Evolutionary conservation across 768 basidiomycete species (phyloP).

Genomic region (Lactifluus piperatus): DNA sequence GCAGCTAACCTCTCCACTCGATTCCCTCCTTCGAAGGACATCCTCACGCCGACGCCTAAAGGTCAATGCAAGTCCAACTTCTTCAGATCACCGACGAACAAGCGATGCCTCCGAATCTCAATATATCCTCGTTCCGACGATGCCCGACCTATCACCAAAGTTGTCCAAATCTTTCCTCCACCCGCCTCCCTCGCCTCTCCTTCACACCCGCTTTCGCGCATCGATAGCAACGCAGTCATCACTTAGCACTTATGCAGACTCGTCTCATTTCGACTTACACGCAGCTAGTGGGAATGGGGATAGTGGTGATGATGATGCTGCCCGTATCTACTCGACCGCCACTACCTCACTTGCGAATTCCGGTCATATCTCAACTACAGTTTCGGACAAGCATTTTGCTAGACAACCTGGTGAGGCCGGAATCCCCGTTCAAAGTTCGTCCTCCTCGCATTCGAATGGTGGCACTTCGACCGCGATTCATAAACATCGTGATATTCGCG

Average conservation of each 20-base stretch:
- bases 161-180: neutral
- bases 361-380: neutral
- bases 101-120: neutral
- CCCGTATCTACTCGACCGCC: constrained; percentile 36
- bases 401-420: neutral
- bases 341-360: constrained; percentile 31
- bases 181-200: constrained; percentile 37
- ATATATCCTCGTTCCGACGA: neutral
- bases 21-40: constrained; percentile 45
- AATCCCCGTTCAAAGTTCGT: neutral
- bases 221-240: constrained; percentile 33
- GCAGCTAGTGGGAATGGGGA: constrained; percentile 16
- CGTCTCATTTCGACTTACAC: constrained; percentile 14
- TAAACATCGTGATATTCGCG: neutral
- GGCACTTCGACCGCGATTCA: neutral
- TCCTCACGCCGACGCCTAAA: constrained; percentile 37
- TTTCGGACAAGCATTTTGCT: neutral
- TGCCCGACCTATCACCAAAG: constrained; percentile 13
- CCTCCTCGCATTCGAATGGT: neutral
- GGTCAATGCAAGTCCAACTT: constrained; percentile 15
- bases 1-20: constrained; percentile 45
- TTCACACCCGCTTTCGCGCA: constrained; percentile 40
- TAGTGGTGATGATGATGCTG: constrained; percentile 28
- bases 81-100: constrained; percentile 1
- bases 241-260: constrained; percentile 19